Percentiles rank a stretch among this genome's conserved stretches.
These are phyloP conservation scores for Datisca glomerata DNA, from an alignment of 306 rosid species.

Conservation along the genomic window DNA sequence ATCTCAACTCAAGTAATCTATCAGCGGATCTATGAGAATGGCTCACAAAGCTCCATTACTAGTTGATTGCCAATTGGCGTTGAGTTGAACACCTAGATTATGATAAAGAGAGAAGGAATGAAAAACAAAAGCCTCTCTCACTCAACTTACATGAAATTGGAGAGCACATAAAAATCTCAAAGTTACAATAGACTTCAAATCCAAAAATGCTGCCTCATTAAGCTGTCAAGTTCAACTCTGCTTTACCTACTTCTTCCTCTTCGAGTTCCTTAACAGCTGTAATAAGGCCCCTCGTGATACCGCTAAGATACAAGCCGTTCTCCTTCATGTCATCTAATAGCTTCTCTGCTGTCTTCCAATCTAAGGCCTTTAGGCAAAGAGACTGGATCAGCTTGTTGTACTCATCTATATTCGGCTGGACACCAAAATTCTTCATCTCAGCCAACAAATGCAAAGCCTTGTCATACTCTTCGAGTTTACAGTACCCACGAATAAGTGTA, in stretches of 20 bases:
- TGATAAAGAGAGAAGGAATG: too few species aligned
- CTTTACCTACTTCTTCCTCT: constrained; percentile 31
- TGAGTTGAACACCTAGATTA: too few species aligned
- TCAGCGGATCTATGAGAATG: too few species aligned
- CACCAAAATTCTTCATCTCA: constrained; percentile 73
- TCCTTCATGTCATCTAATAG: constrained; percentile 66
- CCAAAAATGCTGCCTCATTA: constrained; percentile 7
- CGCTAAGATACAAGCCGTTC: constrained; percentile 55
- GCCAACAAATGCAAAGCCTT: constrained; percentile 47
- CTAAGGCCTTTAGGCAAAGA: constrained; percentile 68
- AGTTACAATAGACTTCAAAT: too few species aligned
- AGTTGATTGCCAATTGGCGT: too few species aligned
- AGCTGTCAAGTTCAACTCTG: constrained; percentile 13
- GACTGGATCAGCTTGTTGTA: constrained; percentile 77
- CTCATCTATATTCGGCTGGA: constrained; percentile 41
- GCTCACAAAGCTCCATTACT: too few species aligned
- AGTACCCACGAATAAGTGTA: constrained; percentile 59
- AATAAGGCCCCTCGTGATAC: constrained; percentile 55
- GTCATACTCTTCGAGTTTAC: constrained; percentile 67
- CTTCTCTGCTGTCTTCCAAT: constrained; percentile 71
- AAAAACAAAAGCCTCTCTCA: too few species aligned
- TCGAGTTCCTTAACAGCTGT: constrained; percentile 71
- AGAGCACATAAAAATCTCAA: too few species aligned
- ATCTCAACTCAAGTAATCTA: too few species aligned
- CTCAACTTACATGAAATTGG: too few species aligned